Evolutionary conservation across 2,329 filamentous ascomycete species (phyloP).

Genomic region (Alternaria novae-zelandiae): DNA sequence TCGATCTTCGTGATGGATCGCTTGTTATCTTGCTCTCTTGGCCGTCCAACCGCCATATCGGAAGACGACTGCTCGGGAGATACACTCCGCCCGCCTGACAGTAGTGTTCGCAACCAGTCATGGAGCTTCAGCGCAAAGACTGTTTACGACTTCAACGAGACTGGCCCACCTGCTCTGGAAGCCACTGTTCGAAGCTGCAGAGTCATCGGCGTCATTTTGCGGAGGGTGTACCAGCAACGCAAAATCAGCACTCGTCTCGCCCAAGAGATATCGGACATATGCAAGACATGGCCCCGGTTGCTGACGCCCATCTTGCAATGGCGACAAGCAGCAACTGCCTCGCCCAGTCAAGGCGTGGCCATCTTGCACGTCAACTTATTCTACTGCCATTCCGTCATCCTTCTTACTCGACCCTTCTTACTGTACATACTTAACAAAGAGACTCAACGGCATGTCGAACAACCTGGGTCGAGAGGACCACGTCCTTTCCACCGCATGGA

Average conservation of each 20-base stretch:
- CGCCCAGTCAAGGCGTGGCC: slow-evolving; percentile 61
- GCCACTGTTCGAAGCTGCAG: slow-evolving; percentile 64
- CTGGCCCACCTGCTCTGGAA: slow-evolving; percentile 56
- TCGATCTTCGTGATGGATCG: slow-evolving; percentile 70
- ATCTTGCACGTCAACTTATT: slow-evolving; percentile 69
- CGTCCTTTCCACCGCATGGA: slow-evolving; percentile 54
- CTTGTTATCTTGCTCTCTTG: slow-evolving; percentile 67
- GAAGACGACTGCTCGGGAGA: slow-evolving; percentile 67
- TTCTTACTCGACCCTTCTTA: slow-evolving; percentile 70
- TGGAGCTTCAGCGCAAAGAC: slow-evolving; percentile 19
- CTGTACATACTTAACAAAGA: slow-evolving; percentile 61
- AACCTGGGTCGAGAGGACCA: slow-evolving; percentile 32
- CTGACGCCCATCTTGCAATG: slow-evolving; percentile 59
- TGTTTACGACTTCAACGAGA: slow-evolving; percentile 36
- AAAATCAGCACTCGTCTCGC: slow-evolving; percentile 65
- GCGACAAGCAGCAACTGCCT: slow-evolving; percentile 55
- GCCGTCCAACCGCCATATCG: slow-evolving; percentile 66
- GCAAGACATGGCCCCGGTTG: slow-evolving; percentile 60
- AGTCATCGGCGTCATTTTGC: slow-evolving; percentile 64
- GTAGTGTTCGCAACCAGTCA: slow-evolving; percentile 26
- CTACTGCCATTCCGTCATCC: slow-evolving; percentile 67
- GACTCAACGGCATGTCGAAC: slow-evolving; percentile 44
- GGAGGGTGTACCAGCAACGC: slow-evolving; percentile 65
- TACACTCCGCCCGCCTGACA: slow-evolving; percentile 44
- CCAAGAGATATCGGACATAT: slow-evolving; percentile 62